Percentiles rank a stretch among this genome's conserved stretches.
Conservation (phyloP, 2,329 filamentous ascomycete genomes). For the Helminthosporium solani region DNA sequence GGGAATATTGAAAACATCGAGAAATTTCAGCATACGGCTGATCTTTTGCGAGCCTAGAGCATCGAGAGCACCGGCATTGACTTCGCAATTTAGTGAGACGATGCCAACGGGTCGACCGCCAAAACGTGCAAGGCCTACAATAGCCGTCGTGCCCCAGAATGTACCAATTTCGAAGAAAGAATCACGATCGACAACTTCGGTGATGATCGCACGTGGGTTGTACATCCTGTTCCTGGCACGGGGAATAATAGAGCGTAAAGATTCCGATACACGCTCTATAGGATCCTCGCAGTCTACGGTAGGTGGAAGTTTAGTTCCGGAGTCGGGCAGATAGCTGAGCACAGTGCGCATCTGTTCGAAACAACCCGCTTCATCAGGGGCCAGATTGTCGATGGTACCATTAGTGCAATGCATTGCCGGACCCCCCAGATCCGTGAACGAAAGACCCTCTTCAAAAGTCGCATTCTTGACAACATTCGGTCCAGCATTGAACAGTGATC, state of each 20-base stretch:
- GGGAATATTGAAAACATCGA: slow-evolving; percentile 66
- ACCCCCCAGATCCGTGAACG: slow-evolving; percentile 60
- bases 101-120: slow-evolving; percentile 60
- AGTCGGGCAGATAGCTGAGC: slow-evolving; percentile 59
- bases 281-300: slow-evolving; percentile 51
- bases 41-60: slow-evolving; percentile 63
- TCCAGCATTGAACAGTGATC: slow-evolving; percentile 63
- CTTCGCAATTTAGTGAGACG: slow-evolving; percentile 61
- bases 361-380: slow-evolving; percentile 60
- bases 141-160: slow-evolving; percentile 63
- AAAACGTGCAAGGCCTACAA: slow-evolving; percentile 61
- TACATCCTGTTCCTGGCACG: slow-evolving; percentile 61
- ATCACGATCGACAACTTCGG: slow-evolving; percentile 55
- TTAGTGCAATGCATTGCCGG: slow-evolving; percentile 64
- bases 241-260: slow-evolving; percentile 58
- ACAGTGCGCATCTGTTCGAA: slow-evolving; percentile 62
- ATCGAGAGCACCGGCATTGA: slow-evolving; percentile 61
- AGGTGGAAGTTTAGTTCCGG: slow-evolving; percentile 57
- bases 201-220: slow-evolving; percentile 59
- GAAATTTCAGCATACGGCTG: slow-evolving; percentile 61
- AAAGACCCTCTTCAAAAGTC: slow-evolving; percentile 64
- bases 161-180: slow-evolving; percentile 66
- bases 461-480: slow-evolving; percentile 63
- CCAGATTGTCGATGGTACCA: slow-evolving; percentile 66
- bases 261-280: slow-evolving; percentile 50